These are phyloP conservation scores for Linderniella brevidens DNA, from an alignment of 257 asterid genomes.

Conservation along the genomic window DNA sequence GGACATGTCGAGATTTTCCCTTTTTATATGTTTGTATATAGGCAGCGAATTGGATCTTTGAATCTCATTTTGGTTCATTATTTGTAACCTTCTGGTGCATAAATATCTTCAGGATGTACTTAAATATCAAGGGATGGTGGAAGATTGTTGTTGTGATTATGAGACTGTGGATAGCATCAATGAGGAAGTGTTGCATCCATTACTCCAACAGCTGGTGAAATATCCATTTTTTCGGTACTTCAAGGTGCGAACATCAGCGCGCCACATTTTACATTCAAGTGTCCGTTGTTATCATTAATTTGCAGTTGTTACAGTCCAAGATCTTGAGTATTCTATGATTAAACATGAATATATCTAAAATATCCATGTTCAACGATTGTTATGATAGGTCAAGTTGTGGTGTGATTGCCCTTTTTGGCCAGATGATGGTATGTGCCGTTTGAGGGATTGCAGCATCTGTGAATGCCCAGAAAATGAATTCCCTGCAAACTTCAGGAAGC, in stretches of 20 bases:
- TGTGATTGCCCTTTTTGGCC: slow-evolving; percentile 77
- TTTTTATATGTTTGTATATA: not conserved
- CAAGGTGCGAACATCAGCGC: slow-evolving; percentile 21
- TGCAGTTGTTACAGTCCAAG: not conserved
- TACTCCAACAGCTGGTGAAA: slow-evolving; percentile 36
- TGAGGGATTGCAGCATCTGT: slow-evolving; percentile 50
- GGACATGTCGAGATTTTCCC: not conserved
- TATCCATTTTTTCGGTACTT: slow-evolving; percentile 54
- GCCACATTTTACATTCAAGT: not conserved
- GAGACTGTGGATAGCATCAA: slow-evolving; percentile 32
- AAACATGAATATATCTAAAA: not conserved
- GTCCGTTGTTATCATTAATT: not conserved
- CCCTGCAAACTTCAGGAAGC: slow-evolving; percentile 29
- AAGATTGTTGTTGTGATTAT: slow-evolving; percentile 51
- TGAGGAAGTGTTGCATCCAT: slow-evolving; percentile 27
- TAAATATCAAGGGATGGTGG: slow-evolving; percentile 29
- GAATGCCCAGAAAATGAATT: slow-evolving; percentile 63
- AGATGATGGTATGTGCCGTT: slow-evolving; percentile 44
- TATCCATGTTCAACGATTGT: slow-evolving; percentile 5
- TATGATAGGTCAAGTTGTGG: slow-evolving; percentile 41
- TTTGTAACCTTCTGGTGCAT: slow-evolving; percentile 1
- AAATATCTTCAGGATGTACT: slow-evolving; percentile 18
- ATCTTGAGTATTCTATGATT: not conserved
- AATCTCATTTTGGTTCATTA: not conserved
- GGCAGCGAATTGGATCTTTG: not conserved